Conservation (phyloP, 106 monocot genomes). For the Dendrobium nobile region DNA sequence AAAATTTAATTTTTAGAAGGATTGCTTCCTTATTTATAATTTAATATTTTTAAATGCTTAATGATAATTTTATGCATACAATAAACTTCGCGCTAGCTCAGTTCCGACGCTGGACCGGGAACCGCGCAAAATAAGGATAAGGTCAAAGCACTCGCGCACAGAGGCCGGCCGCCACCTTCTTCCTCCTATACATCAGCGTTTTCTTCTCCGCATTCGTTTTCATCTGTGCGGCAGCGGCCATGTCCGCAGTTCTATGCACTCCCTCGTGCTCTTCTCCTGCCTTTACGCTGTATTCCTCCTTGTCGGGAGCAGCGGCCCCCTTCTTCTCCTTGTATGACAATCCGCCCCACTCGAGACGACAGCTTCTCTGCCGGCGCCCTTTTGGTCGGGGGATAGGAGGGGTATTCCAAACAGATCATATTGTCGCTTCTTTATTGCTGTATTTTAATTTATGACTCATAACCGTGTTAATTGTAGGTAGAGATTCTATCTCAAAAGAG, state of each 20-base stretch:
- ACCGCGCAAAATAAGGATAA: too few species aligned
- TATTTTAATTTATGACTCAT: neutral
- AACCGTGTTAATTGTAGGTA: slow-evolving; percentile 13
- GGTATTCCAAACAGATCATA: neutral
- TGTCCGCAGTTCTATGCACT: slow-evolving; percentile 8
- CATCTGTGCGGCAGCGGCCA: slow-evolving; percentile 4
- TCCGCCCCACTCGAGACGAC: neutral
- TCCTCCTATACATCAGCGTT: too few species aligned
- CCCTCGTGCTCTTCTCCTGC: slow-evolving; percentile 17
- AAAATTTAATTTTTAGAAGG: too few species aligned
- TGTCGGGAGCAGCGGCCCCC: neutral
- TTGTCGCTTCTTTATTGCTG: neutral
- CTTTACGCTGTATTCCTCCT: neutral
- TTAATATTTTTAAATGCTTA: neutral
- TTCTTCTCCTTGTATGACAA: neutral
- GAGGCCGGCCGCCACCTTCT: too few species aligned
- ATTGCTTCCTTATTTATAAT: too few species aligned
- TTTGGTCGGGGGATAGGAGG: neutral
- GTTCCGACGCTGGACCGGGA: too few species aligned
- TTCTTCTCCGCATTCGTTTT: too few species aligned
- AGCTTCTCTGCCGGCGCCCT: slow-evolving; percentile 4
- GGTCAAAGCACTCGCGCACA: too few species aligned
- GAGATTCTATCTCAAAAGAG: slow-evolving; percentile 31
- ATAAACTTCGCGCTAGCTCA: too few species aligned
- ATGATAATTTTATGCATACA: too few species aligned